A percentile compares a stretch with the other conserved stretches of the same genome.
Conservation (phyloP, 108 stramenopile species). For the Hondaea fermentalgiana region DNA sequence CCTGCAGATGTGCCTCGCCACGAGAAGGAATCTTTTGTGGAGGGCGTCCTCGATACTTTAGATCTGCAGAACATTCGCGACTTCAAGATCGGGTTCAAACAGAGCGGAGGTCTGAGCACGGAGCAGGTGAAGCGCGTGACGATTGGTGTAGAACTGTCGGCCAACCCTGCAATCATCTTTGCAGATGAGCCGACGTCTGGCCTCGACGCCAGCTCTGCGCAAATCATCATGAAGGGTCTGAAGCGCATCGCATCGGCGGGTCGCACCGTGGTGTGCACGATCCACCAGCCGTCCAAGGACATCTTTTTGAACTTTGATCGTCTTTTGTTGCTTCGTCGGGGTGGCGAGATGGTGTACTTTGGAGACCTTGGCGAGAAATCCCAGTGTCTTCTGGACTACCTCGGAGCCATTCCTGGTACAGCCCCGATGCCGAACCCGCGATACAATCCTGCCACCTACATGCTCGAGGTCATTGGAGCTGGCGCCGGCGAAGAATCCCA, state of each 20-base stretch:
- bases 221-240: slow-evolving; percentile 49
- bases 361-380: slow-evolving; percentile 63
- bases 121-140: slow-evolving; percentile 59
- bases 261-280: slow-evolving; percentile 64
- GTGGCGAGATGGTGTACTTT: slow-evolving; percentile 68
- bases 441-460: slow-evolving; percentile 72
- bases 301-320: slow-evolving; percentile 66
- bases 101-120: slow-evolving; percentile 36
- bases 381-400: slow-evolving; percentile 43
- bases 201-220: slow-evolving; percentile 59
- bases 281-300: slow-evolving; percentile 75
- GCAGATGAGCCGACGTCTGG: slow-evolving; percentile 62
- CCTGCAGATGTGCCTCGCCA: neutral
- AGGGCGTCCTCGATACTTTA: slow-evolving; percentile 49
- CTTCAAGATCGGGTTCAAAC: neutral
- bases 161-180: slow-evolving; percentile 57
- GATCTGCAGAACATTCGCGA: slow-evolving; percentile 60
- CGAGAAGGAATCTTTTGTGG: slow-evolving; percentile 18
- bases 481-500: slow-evolving; percentile 1
- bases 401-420: slow-evolving; percentile 26
- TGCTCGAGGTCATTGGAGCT: slow-evolving; percentile 63
- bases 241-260: slow-evolving; percentile 43
- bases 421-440: slow-evolving; percentile 24
- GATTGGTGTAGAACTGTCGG: slow-evolving; percentile 69
- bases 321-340: slow-evolving; percentile 57